Evolutionary conservation across 441 rosid genomes (phyloP).

Genomic region (Pelargonium citronellum): DNA sequence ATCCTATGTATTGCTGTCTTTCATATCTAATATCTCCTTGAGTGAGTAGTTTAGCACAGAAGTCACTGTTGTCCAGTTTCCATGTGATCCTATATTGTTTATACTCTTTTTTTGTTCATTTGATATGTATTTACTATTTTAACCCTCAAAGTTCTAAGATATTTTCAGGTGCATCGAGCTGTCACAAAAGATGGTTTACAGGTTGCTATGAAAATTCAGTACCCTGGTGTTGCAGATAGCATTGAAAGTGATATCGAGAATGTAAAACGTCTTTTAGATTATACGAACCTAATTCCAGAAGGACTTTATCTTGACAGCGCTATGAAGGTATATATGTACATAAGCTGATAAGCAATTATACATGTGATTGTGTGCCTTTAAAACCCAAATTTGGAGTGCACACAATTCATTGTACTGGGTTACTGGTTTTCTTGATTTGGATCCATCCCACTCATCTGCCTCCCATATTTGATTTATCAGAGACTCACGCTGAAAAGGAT

Average conservation of each 20-base stretch:
- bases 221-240: constrained; percentile 94
- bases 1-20: neutral
- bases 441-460: neutral
- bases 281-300: constrained; percentile 81
- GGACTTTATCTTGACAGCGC: constrained; percentile 91
- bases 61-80: neutral
- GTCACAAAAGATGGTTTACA: constrained; percentile 62
- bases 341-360: constrained; percentile 1
- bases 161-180: constrained; percentile 75
- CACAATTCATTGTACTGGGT: neutral
- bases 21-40: neutral
- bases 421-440: neutral
- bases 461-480: neutral
- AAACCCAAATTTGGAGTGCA: constrained; percentile 1
- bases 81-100: constrained; percentile 1
- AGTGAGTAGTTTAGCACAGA: neutral
- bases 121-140: neutral
- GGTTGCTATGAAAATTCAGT: constrained; percentile 93
- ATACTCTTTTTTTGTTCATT: neutral
- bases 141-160: neutral
- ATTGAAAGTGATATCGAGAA: constrained; percentile 92
- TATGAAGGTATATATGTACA: constrained; percentile 52
- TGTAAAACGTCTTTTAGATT: constrained; percentile 70
- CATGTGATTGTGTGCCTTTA: constrained; percentile 7
- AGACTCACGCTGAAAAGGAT: constrained; percentile 12